Evolutionary conservation across 176 grass and related monocot genomes (phyloP).

Genomic region (Hyparrhenia diplandra): DNA sequence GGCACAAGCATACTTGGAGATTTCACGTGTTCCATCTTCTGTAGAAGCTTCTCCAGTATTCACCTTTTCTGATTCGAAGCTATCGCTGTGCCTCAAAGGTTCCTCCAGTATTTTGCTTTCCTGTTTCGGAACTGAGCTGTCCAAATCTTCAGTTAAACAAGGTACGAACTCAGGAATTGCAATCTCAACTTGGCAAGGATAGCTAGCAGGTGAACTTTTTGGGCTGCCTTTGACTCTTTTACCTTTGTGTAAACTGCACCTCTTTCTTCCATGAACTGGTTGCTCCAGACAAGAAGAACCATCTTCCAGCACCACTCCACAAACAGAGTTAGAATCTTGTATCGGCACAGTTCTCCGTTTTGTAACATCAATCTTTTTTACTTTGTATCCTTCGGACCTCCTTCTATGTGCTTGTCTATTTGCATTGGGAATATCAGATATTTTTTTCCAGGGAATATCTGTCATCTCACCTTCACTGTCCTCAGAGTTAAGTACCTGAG

Average conservation of each 20-base stretch:
- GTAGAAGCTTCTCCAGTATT: constrained; percentile 17
- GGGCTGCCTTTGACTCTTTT: constrained; percentile 34
- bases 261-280: constrained; percentile 70
- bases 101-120: background rate
- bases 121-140: background rate
- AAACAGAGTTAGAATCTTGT: constrained; percentile 37
- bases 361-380: constrained; percentile 36
- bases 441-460: constrained; percentile 23
- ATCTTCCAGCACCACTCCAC: constrained; percentile 54
- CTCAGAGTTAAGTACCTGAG: constrained; percentile 39
- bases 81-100: constrained; percentile 5
- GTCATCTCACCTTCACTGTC: background rate
- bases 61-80: background rate
- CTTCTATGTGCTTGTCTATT: constrained; percentile 37
- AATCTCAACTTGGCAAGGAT: constrained; percentile 12
- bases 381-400: constrained; percentile 46
- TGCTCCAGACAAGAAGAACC: constrained; percentile 52
- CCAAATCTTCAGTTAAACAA: background rate
- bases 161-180: constrained; percentile 12
- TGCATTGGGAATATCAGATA: constrained; percentile 15
- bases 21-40: background rate
- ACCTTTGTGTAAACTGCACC: constrained; percentile 84
- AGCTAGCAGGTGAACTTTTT: constrained; percentile 15
- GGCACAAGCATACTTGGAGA: background rate
- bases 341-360: constrained; percentile 6